Base-by-base conservation (phyloP, 768 basidiomycete species). In the Mycena vitilis region DNA sequence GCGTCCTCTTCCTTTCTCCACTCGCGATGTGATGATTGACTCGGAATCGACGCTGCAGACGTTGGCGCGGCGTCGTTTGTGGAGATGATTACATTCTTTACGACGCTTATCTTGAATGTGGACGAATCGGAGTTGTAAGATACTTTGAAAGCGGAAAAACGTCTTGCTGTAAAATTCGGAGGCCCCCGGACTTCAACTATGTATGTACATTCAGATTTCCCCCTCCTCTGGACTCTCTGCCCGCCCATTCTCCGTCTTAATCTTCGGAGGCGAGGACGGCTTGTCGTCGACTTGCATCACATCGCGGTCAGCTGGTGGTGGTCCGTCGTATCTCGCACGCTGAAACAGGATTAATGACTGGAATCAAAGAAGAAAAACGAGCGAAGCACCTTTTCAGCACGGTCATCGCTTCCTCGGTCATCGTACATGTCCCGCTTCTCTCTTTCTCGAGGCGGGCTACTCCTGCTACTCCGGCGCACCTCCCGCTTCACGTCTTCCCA, bases 171-270 rank as follows among this genome's bases (percentile, higher is more conserved):
- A 40, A 15, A 40, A 40, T 40, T 40, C 40, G 40, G 15, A 40
- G 40, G 54, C 49, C 12, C 12, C n/a, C 11, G 48, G 8, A 52
- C 45, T n/a, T n/a, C n/a, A n/a, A n/a, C n/a, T n/a, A n/a, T n/a
- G n/a, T 53, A 51, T 62, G 37, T 45, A 57, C 54, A 57, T 52
- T 63, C 1, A 95, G 73, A 95, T 95, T 77, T 95, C 94, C 30
- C 94, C 94, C 77, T 95, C 94, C 81, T 95, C 94, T 3, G 94
- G 94, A 51, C 90, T 93, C 76, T 95, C 94, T 45, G 84, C 92
- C 55, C 92, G 84, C 16, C 79, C 80, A 11, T 68, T 71, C 23
- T 62, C 63, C 37, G 57, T 6, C 64, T 47, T 66, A 8, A 59
- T 15, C 30, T 65, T 63, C 64, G 76, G 76, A 45, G 79, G 73